Percentiles rank a stretch among this genome's conserved stretches.
phyloP scores from a whole-genome alignment of 352 stramenopile genomes.

The Globisporangium paroecandrum region DNA sequence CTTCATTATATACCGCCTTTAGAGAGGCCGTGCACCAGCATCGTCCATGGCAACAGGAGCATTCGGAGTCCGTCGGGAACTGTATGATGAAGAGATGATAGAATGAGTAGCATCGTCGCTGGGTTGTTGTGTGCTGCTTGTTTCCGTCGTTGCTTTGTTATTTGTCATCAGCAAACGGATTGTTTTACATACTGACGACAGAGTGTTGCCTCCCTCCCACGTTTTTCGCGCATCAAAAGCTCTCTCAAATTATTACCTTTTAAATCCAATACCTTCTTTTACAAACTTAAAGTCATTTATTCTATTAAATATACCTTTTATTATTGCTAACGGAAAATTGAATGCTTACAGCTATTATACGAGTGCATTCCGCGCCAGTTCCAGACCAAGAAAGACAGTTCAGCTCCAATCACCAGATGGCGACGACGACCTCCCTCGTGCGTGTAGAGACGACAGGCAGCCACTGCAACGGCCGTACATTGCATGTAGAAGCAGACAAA shows the following conservation, averaged over 20 bases:
- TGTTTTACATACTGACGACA: neutral
- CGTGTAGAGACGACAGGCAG: neutral
- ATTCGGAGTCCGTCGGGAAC: too few relatives aligned
- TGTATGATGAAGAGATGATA: too few relatives aligned
- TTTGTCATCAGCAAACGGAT: slow-evolving; percentile 2
- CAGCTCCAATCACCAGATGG: neutral
- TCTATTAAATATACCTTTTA: neutral
- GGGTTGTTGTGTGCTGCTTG: too few relatives aligned
- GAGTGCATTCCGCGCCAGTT: neutral
- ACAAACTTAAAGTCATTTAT: neutral
- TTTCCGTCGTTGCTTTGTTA: neutral
- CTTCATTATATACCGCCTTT: too few relatives aligned
- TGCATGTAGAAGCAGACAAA: neutral
- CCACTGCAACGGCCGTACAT: neutral
- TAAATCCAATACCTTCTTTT: neutral
- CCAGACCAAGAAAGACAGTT: slow-evolving; percentile 6
- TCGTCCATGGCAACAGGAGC: too few relatives aligned
- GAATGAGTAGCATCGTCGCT: too few relatives aligned
- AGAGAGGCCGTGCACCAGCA: too few relatives aligned
- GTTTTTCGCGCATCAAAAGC: neutral
- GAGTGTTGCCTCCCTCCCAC: neutral
- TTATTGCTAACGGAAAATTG: neutral
- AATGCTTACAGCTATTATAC: neutral
- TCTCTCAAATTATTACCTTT: neutral
- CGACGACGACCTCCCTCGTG: neutral